Percentiles rank a stretch among this genome's conserved stretches.
Evolutionary conservation across 495 filamentous ascomycete species (phyloP).

Genomic region (Poronia punctata): DNA sequence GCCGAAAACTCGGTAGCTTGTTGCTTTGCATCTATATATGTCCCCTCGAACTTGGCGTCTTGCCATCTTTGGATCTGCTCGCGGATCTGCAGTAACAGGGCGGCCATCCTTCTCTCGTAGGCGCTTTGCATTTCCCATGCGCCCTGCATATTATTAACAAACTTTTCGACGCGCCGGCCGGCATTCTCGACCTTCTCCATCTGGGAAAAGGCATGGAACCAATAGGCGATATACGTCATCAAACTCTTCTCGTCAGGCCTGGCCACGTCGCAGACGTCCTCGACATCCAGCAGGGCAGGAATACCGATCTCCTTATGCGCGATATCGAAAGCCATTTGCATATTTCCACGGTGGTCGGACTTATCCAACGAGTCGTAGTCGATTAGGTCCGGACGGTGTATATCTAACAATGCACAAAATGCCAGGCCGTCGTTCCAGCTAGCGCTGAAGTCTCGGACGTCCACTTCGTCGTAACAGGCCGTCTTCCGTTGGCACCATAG

Average conservation of each 20-base stretch:
- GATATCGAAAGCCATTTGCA: conserved; percentile 95
- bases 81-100: conserved; percentile 64
- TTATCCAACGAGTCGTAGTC: conserved; percentile 94
- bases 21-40: conserved; percentile 86
- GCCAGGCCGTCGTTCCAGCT: conserved; percentile 98
- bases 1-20: conserved; percentile 72
- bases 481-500: conserved; percentile 99
- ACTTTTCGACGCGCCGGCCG: conserved; percentile 93
- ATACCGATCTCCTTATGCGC: conserved; percentile 95
- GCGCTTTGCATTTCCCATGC: conserved; percentile 98
- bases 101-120: conserved; percentile 83
- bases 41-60: conserved; percentile 74
- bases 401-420: conserved; percentile 93
- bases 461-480: conserved; percentile 93
- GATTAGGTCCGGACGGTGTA: conserved; percentile 93
- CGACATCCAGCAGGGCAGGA: conserved; percentile 88
- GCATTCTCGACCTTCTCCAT: conserved; percentile 98
- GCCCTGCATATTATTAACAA: conserved; percentile 97
- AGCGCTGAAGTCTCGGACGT: conserved; percentile 84
- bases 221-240: conserved; percentile 99
- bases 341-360: conserved; percentile 90
- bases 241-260: conserved; percentile 92
- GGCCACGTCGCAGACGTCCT: conserved; percentile 94
- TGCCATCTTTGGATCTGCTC: conserved; percentile 70
- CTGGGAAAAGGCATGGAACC: conserved; percentile 99